These are phyloP conservation scores for Syzygium aromaticum DNA, from an alignment of 345 rosid species.

Conservation along the genomic window DNA sequence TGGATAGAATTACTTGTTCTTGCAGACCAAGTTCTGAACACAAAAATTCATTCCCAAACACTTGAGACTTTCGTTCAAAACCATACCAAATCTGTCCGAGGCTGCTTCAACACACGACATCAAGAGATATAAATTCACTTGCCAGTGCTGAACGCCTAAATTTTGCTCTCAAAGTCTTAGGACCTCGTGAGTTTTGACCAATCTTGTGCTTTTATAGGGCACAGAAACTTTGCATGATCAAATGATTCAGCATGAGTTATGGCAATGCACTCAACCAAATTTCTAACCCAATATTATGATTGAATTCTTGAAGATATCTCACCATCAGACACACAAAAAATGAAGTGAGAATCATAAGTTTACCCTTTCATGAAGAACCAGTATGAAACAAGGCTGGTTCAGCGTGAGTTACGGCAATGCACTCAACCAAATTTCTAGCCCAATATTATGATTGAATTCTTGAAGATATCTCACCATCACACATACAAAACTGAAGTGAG, in stretches of 20 bases:
- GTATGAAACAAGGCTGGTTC: background rate
- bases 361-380: background rate
- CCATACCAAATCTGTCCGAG: background rate
- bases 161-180: background rate
- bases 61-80: background rate
- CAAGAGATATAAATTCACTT: background rate
- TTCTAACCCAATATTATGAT: background rate
- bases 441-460: background rate
- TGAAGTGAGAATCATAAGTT: background rate
- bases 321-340: background rate
- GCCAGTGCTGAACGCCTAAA: background rate
- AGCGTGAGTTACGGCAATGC: background rate
- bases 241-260: background rate
- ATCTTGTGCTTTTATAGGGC: background rate
- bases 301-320: background rate
- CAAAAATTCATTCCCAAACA: background rate
- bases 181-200: background rate
- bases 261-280: background rate
- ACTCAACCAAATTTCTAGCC: background rate
- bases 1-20: slow-evolving; percentile 33
- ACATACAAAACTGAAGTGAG: background rate
- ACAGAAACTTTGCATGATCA: background rate
- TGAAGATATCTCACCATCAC: background rate
- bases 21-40: slow-evolving; percentile 8
- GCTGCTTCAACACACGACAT: background rate